phyloP scores from a whole-genome alignment of 2,329 filamentous ascomycete species.

The Coleophoma cylindrospora region DNA sequence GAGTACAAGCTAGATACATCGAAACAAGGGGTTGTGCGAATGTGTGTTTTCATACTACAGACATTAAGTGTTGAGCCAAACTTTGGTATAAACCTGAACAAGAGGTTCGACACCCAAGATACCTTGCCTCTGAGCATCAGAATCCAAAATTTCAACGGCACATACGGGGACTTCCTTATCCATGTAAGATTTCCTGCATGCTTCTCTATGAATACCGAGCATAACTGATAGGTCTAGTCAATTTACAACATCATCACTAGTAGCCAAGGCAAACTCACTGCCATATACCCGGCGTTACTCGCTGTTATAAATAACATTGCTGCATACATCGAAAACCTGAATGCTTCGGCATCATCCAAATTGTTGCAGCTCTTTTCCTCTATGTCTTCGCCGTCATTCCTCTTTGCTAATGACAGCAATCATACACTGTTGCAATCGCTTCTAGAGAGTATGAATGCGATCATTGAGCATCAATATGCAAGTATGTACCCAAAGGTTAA shows the following conservation, averaged over 20 bases:
- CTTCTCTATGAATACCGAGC: conserved; percentile 3
- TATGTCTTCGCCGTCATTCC: conserved; percentile 89
- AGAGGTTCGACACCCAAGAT: conserved; percentile 82
- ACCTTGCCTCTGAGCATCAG: conserved; percentile 77
- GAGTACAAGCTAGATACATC: conserved; percentile 82
- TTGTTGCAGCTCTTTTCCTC: conserved; percentile 83
- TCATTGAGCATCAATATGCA: conserved; percentile 82
- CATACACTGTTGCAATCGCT: conserved; percentile 75
- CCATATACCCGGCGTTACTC: conserved; percentile 86
- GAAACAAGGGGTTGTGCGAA: conserved; percentile 87
- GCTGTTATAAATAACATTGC: conserved; percentile 93
- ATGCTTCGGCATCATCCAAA: conserved; percentile 70
- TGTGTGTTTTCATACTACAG: conserved; percentile 96
- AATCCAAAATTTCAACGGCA: conserved; percentile 78
- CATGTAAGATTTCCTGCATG: conserved; percentile 55
- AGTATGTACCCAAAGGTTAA: conserved; percentile 43
- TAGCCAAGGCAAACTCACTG: conserved; percentile 84
- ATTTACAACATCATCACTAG: conserved; percentile 89
- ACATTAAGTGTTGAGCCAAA: conserved; percentile 89
- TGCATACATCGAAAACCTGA: conserved; percentile 75
- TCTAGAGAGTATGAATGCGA: conserved; percentile 82
- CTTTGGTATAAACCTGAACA: conserved; percentile 87
- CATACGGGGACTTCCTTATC: conserved; percentile 90
- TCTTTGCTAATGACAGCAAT: conserved; percentile 89
- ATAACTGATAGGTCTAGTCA: conserved; percentile 49